Conservation (phyloP, 2,329 filamentous ascomycete species). For the Apiospora pterosperma region DNA sequence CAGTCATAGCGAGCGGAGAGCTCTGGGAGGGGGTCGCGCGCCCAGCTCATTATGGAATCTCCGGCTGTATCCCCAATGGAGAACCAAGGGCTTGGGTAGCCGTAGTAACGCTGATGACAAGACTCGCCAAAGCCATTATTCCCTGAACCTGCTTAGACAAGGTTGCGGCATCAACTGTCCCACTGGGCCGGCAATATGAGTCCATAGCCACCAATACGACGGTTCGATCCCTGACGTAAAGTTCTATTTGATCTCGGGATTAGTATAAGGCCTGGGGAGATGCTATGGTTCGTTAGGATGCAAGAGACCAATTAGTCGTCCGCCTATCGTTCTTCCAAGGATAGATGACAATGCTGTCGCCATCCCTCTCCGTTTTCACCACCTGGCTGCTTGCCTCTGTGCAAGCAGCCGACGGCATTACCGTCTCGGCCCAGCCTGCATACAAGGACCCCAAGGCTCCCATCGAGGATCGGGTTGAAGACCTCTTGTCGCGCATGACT, state of each 20-base stretch:
- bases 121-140: neutral
- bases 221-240: neutral
- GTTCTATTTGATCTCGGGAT: neutral
- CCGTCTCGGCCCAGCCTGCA: constrained; percentile 27
- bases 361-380: constrained; percentile 9
- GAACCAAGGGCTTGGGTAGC: neutral
- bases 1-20: no score
- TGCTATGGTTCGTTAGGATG: no score
- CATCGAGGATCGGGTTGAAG: constrained; percentile 61
- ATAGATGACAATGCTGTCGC: constrained; percentile 12
- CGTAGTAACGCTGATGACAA: neutral
- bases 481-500: constrained; percentile 70
- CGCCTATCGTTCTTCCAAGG: constrained; percentile 12
- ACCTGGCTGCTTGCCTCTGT: constrained; percentile 14
- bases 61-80: neutral
- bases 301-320: neutral
- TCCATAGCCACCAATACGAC: neutral
- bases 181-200: neutral
- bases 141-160: neutral
- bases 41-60: neutral
- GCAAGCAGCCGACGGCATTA: constrained; percentile 10
- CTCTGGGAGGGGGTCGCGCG: neutral
- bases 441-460: constrained; percentile 64
- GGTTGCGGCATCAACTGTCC: neutral
- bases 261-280: neutral